Conservation (phyloP, 2,329 filamentous ascomycete species). For the Clarireedia paspali region DNA sequence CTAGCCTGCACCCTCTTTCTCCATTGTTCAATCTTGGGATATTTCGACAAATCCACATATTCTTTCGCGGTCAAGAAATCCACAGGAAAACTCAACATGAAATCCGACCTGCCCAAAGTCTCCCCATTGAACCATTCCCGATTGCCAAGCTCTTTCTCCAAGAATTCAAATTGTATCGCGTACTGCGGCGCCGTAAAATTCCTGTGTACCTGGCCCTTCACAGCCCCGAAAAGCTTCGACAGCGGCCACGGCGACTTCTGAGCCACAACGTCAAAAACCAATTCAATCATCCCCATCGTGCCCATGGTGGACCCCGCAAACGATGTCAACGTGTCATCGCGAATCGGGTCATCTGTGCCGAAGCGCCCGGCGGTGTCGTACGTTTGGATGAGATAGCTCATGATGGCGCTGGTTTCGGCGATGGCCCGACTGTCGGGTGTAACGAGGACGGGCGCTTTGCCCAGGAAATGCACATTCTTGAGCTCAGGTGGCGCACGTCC, state of each 20-base stretch:
- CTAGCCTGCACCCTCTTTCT: constrained; percentile 24
- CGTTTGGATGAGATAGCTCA: constrained; percentile 28
- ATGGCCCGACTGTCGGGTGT: constrained; percentile 24
- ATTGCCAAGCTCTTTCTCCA: constrained; percentile 22
- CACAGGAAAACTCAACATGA: constrained; percentile 30
- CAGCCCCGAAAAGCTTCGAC: constrained; percentile 13
- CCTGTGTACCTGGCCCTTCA: constrained; percentile 15
- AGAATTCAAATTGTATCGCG: constrained; percentile 15
- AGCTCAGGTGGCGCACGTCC: constrained; percentile 63
- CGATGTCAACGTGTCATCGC: constrained; percentile 26
- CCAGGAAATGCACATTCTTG: constrained; percentile 65
- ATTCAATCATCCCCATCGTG: not conserved
- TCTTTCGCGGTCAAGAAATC: constrained; percentile 27
- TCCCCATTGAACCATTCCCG: constrained; percentile 28
- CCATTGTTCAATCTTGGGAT: constrained; percentile 29
- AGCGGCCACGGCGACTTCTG: constrained; percentile 22
- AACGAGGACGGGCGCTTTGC: constrained; percentile 70
- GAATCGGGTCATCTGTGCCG: constrained; percentile 21
- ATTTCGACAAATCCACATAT: constrained; percentile 27
- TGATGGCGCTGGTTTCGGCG: constrained; percentile 27
- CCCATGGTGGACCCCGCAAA: constrained; percentile 4
- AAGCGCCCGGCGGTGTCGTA: constrained; percentile 28
- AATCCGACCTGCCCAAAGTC: constrained; percentile 28
- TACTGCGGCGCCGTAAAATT: constrained; percentile 20
- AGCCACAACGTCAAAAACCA: constrained; percentile 5